Percentiles rank a stretch among this genome's conserved stretches.
These are phyloP conservation scores for Ganoderma leucocontextum DNA, from an alignment of 1,284 basidiomycete genomes.

Conservation along the genomic window DNA sequence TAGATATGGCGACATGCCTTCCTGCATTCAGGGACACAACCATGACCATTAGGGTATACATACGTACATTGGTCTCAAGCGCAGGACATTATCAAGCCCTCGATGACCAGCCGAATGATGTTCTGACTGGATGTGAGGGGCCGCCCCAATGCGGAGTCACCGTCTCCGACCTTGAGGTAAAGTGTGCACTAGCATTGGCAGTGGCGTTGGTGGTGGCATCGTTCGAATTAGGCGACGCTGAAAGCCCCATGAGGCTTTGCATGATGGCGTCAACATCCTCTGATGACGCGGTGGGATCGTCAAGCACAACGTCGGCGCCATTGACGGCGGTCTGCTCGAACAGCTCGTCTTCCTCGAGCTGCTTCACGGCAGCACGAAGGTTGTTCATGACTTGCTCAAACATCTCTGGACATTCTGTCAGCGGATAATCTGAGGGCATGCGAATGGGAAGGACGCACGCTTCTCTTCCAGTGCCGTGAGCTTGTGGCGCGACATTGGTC, in stretches of 20 bases:
- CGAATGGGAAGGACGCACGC: slow-evolving; percentile 45
- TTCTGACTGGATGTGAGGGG: slow-evolving; percentile 5
- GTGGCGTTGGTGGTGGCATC: slow-evolving; percentile 13
- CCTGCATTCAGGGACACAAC: not conserved
- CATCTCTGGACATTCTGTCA: slow-evolving; percentile 40
- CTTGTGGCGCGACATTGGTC: slow-evolving; percentile 27
- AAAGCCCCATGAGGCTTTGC: slow-evolving; percentile 60
- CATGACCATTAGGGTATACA: not conserved
- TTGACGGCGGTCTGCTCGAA: slow-evolving; percentile 68
- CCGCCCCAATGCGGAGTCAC: slow-evolving; percentile 28
- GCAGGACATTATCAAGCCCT: not conserved
- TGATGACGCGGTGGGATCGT: slow-evolving; percentile 56
- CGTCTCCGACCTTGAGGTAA: slow-evolving; percentile 26
- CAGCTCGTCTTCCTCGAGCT: slow-evolving; percentile 71
- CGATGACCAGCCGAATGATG: slow-evolving; percentile 8
- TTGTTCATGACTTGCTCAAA: slow-evolving; percentile 57
- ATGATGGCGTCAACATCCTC: slow-evolving; percentile 69
- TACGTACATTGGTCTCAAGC: slow-evolving; percentile 1
- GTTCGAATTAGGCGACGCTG: slow-evolving; percentile 11
- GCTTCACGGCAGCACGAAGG: slow-evolving; percentile 59
- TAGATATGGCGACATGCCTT: not conserved
- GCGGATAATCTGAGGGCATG: not conserved
- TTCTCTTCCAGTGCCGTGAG: slow-evolving; percentile 47
- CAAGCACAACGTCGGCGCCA: slow-evolving; percentile 60
- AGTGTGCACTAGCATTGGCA: slow-evolving; percentile 14